Evolutionary conservation across 352 stramenopile genomes (phyloP).

Genomic region (Globisporangium barbulae): DNA sequence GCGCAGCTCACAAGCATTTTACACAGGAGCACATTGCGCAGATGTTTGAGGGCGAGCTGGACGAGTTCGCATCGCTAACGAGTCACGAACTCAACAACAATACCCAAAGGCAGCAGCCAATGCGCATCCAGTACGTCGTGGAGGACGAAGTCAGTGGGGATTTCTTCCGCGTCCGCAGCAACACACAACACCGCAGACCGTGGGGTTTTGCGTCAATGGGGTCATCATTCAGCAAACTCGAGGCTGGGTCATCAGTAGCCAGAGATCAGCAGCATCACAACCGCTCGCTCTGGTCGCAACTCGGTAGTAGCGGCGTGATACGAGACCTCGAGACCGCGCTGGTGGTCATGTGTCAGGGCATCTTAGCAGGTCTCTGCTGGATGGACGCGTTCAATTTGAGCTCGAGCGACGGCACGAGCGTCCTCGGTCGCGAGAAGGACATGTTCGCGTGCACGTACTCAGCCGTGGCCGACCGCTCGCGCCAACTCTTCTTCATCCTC

Average conservation of each 20-base stretch:
- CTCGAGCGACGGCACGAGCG: constrained; percentile 13
- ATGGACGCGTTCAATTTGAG: constrained; percentile 59
- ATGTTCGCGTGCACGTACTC: constrained; percentile 54
- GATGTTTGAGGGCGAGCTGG: constrained; percentile 17
- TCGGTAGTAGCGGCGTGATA: constrained; percentile 6
- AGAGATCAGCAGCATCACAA: constrained; percentile 8
- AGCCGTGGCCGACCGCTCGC: constrained; percentile 43
- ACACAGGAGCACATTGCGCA: constrained; percentile 17
- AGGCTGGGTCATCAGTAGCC: not conserved
- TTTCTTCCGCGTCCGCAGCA: constrained; percentile 44
- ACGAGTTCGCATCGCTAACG: constrained; percentile 8
- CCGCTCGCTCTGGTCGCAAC: constrained; percentile 15
- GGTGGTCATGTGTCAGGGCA: constrained; percentile 44
- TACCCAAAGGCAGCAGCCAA: not conserved
- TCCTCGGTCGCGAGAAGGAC: constrained; percentile 10
- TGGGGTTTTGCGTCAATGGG: constrained; percentile 1
- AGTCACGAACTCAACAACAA: not conserved
- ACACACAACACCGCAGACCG: constrained; percentile 3
- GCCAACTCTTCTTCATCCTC: constrained; percentile 59
- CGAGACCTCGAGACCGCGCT: constrained; percentile 39
- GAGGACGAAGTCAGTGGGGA: constrained; percentile 62
- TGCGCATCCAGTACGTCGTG: constrained; percentile 31
- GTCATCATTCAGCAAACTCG: not conserved
- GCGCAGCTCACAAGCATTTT: not conserved
- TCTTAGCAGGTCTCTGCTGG: constrained; percentile 60